Evolutionary conservation across 495 filamentous ascomycete genomes (phyloP).

Genomic region (Hyphodiscus hymeniophilus): DNA sequence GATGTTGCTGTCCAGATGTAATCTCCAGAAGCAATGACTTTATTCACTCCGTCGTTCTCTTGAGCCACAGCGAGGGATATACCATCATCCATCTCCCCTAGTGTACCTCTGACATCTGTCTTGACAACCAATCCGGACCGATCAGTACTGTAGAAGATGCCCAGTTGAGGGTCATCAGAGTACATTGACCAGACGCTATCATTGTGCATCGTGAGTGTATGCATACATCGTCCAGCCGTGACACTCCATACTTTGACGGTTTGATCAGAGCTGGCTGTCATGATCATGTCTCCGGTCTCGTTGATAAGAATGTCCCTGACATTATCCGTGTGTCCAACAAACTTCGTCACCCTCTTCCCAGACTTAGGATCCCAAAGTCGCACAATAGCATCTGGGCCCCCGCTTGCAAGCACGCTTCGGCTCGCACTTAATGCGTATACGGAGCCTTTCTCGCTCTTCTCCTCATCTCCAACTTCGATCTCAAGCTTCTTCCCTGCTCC

Average conservation of each 20-base stretch:
- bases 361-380: constrained; percentile 87
- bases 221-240: constrained; percentile 88
- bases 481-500: constrained; percentile 76
- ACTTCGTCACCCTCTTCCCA: constrained; percentile 87
- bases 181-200: constrained; percentile 96
- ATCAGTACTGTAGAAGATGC: constrained; percentile 90
- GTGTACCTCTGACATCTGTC: constrained; percentile 70
- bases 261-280: constrained; percentile 93
- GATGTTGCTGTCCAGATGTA: constrained; percentile 92
- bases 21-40: constrained; percentile 70
- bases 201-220: constrained; percentile 97
- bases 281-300: constrained; percentile 77
- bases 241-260: constrained; percentile 98
- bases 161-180: constrained; percentile 76
- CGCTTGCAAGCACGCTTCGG: constrained; percentile 71
- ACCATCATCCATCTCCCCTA: constrained; percentile 78
- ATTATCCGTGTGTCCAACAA: constrained; percentile 97
- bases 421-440: constrained; percentile 71
- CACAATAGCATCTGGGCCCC: constrained; percentile 90
- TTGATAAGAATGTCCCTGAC: constrained; percentile 86
- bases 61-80: constrained; percentile 80
- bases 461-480: constrained; percentile 74
- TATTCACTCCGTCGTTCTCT: constrained; percentile 77
- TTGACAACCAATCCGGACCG: constrained; percentile 87
- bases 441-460: constrained; percentile 82